phyloP scores from a whole-genome alignment of 2,329 filamentous ascomycete genomes.

The Neofusicoccum ribis region DNA sequence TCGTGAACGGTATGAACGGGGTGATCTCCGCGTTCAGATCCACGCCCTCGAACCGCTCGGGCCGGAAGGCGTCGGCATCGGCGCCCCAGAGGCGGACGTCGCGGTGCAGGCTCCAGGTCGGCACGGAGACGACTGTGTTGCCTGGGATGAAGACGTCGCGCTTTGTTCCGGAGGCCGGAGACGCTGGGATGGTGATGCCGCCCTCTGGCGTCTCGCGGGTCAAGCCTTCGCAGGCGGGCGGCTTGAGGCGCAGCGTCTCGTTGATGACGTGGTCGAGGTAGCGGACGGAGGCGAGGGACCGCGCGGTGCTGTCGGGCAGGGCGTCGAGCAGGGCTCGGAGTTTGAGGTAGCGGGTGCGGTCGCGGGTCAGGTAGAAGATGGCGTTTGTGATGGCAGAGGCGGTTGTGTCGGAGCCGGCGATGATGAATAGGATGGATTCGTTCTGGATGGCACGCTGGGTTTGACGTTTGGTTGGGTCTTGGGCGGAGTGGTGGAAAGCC shows the following conservation, averaged over 20 bases:
- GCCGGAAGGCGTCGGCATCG: neutral
- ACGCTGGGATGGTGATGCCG: slow-evolving; percentile 33
- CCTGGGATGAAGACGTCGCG: slow-evolving; percentile 38
- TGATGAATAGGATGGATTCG: slow-evolving; percentile 35
- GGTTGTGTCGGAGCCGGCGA: slow-evolving; percentile 29
- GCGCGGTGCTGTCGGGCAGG: too few relatives aligned
- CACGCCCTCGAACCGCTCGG: slow-evolving; percentile 1
- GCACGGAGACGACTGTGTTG: slow-evolving; percentile 25
- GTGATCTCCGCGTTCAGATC: neutral
- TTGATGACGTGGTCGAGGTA: slow-evolving; percentile 44
- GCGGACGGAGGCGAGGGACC: slow-evolving; percentile 27
- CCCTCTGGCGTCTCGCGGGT: slow-evolving; percentile 39
- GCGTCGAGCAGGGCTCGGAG: slow-evolving; percentile 23
- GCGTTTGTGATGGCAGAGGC: neutral
- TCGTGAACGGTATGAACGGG: slow-evolving; percentile 1
- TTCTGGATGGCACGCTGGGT: slow-evolving; percentile 28
- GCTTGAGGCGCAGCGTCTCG: slow-evolving; percentile 44
- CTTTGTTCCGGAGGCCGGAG: too few relatives aligned
- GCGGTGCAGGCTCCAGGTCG: slow-evolving; percentile 21
- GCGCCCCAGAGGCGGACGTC: slow-evolving; percentile 5
- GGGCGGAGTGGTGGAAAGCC: neutral
- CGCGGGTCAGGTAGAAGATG: slow-evolving; percentile 26
- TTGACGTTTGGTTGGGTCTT: slow-evolving; percentile 34
- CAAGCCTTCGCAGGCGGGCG: slow-evolving; percentile 40
- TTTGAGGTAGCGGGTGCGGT: neutral